These are phyloP conservation scores for Trichoderma endophyticum DNA, from an alignment of 2,329 filamentous ascomycete species.

Conservation along the genomic window DNA sequence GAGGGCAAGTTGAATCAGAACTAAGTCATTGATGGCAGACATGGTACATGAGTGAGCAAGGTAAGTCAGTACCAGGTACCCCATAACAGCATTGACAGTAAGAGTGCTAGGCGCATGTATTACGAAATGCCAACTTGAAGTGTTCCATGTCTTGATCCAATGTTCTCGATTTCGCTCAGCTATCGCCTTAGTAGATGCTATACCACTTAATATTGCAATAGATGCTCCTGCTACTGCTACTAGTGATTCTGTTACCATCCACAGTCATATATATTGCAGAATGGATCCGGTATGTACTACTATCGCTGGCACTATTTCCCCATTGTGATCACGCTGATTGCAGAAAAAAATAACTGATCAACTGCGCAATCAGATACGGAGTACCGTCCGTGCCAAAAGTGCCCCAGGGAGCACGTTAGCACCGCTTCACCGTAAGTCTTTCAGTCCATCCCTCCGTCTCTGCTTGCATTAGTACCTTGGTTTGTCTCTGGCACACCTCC, in stretches of 20 bases:
- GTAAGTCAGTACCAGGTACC: background rate
- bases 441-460: background rate
- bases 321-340: background rate
- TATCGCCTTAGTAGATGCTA: background rate
- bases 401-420: background rate
- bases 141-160: background rate
- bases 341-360: background rate
- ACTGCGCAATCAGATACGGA: background rate
- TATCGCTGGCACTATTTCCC: background rate
- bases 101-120: background rate
- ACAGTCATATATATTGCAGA: background rate
- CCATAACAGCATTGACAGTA: background rate
- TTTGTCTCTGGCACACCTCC: background rate
- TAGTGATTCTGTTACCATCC: background rate
- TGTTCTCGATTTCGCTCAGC: background rate
- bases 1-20: background rate
- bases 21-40: background rate
- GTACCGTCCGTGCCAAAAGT: background rate
- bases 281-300: background rate
- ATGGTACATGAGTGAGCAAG: background rate
- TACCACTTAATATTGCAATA: background rate
- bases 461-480: background rate
- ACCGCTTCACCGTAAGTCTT: constrained; percentile 13
- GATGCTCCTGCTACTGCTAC: background rate
- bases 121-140: background rate